Evolutionary conservation across 139 green algal genomes (phyloP).

Genomic region (Chlamydomonas eustigma): DNA sequence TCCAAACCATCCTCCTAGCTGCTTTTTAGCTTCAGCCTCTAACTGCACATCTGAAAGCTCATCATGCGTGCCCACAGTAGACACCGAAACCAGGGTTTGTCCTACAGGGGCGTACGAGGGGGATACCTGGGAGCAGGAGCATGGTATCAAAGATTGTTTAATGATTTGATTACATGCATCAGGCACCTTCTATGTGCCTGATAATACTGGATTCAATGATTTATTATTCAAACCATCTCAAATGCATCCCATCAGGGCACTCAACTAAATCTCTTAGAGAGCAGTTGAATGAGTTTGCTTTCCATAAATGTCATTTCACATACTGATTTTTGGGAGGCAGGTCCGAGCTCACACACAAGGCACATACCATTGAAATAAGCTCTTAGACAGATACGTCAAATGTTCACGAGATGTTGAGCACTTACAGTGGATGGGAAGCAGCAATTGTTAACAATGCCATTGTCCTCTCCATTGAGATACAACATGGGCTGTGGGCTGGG

Average conservation of each 20-base stretch:
- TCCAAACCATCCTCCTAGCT: slow-evolving; percentile 87
- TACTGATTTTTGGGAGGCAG: too few relatives aligned
- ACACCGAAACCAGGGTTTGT: slow-evolving; percentile 85
- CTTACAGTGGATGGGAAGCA: slow-evolving; percentile 89
- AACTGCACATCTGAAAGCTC: slow-evolving; percentile 75
- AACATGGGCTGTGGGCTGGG: slow-evolving; percentile 61
- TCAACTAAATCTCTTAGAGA: too few relatives aligned
- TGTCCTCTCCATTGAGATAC: slow-evolving; percentile 85
- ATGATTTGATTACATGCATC: too few relatives aligned
- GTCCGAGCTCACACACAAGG: too few relatives aligned
- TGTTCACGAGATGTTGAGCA: neutral
- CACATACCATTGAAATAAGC: too few relatives aligned
- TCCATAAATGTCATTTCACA: too few relatives aligned
- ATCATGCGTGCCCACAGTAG: slow-evolving; percentile 67
- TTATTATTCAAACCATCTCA: too few relatives aligned
- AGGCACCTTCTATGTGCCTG: too few relatives aligned
- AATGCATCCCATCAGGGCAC: too few relatives aligned
- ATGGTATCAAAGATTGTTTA: neutral
- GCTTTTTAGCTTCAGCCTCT: slow-evolving; percentile 47
- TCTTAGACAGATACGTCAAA: too few relatives aligned
- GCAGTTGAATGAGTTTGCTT: too few relatives aligned
- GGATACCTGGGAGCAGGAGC: slow-evolving; percentile 20
- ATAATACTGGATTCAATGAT: too few relatives aligned
- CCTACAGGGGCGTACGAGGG: slow-evolving; percentile 83
- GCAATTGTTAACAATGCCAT: slow-evolving; percentile 89